Conservation (phyloP, 75 land plant species). For the Cryptomeria japonica region DNA sequence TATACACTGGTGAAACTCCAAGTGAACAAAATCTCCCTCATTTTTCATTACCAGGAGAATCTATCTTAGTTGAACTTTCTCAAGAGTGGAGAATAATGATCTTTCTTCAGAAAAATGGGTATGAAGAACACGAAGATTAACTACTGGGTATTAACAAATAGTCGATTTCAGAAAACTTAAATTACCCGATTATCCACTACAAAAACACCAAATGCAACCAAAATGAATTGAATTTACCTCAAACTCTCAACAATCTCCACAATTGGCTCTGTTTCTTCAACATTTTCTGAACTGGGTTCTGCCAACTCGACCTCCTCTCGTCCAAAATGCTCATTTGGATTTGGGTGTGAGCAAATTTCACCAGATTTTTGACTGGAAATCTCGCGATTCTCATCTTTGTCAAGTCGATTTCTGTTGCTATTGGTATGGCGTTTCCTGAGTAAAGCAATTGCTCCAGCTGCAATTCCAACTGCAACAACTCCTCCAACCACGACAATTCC, state of each 20-base stretch:
- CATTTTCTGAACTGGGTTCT: background rate
- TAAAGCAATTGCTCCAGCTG: background rate
- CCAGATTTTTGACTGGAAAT: background rate
- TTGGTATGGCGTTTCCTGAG: background rate
- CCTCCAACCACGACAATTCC: background rate
- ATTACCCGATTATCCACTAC: background rate
- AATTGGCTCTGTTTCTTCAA: background rate
- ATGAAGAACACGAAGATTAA: background rate
- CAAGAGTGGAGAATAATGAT: background rate
- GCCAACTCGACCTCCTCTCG: background rate
- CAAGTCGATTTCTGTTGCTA: background rate
- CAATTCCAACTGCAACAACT: background rate
- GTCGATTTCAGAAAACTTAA: no score
- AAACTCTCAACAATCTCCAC: slow-evolving; percentile 1
- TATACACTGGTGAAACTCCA: background rate
- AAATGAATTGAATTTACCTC: background rate
- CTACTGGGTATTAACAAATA: background rate
- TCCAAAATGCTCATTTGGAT: background rate
- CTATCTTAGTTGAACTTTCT: background rate
- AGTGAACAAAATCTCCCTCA: background rate
- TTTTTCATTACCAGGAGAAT: background rate
- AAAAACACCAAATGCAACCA: background rate
- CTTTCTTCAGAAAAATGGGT: background rate
- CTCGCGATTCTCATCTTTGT: background rate
- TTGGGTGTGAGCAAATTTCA: background rate